Conservation (phyloP, 495 filamentous ascomycete genomes). For the Penicillium argentinense region DNA sequence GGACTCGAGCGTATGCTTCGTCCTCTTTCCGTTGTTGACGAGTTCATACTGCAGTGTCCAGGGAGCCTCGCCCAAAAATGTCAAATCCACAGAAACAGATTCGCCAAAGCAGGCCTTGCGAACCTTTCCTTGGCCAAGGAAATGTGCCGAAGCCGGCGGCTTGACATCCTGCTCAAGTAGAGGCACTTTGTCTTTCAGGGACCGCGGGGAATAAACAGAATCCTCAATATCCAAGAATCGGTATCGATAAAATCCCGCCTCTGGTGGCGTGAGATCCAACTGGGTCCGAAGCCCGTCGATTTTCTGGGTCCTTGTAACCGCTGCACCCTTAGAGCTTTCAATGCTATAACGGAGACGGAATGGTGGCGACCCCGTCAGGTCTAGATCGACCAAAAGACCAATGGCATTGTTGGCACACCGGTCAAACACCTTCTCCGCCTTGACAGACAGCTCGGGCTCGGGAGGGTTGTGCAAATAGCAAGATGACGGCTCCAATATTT, state of each 20-base stretch:
- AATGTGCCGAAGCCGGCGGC: slow-evolving; percentile 78
- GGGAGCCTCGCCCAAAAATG: slow-evolving; percentile 76
- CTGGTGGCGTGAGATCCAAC: slow-evolving; percentile 75
- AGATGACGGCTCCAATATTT: slow-evolving; percentile 87
- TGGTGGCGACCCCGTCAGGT: slow-evolving; percentile 86
- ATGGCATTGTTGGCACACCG: slow-evolving; percentile 93
- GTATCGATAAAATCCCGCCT: slow-evolving; percentile 85
- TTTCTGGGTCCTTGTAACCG: slow-evolving; percentile 46
- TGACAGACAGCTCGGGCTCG: slow-evolving; percentile 73
- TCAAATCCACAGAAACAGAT: slow-evolving; percentile 67
- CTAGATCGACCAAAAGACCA: slow-evolving; percentile 81
- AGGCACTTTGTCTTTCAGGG: slow-evolving; percentile 53
- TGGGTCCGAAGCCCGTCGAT: slow-evolving; percentile 72
- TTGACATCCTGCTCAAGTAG: slow-evolving; percentile 85
- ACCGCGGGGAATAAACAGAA: slow-evolving; percentile 62
- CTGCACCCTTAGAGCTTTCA: slow-evolving; percentile 53
- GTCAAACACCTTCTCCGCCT: slow-evolving; percentile 78
- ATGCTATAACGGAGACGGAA: slow-evolving; percentile 76
- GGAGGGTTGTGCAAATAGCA: slow-evolving; percentile 89
- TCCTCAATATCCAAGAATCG: slow-evolving; percentile 79
- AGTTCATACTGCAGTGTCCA: slow-evolving; percentile 93
- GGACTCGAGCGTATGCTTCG: slow-evolving; percentile 63
- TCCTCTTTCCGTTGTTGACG: slow-evolving; percentile 83
- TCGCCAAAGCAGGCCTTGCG: slow-evolving; percentile 80
- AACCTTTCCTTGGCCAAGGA: slow-evolving; percentile 53